phyloP scores from a whole-genome alignment of 108 stramenopile genomes.

The Aurantiochytrium sp. region DNA sequence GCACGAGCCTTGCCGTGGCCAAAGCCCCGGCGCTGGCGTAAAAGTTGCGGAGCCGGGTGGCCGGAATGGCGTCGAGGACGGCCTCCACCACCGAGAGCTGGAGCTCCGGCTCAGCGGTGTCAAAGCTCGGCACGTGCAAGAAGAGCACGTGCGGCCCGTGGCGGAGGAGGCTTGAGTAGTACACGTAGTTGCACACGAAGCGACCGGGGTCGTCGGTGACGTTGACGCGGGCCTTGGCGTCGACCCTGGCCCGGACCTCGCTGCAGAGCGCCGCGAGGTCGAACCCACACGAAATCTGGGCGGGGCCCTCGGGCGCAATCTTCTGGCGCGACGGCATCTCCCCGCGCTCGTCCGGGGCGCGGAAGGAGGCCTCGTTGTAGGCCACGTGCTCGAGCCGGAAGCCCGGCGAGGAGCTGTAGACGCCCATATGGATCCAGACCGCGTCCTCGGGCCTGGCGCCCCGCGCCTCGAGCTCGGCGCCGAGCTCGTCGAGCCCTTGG shows the following conservation, averaged over 20 bases:
- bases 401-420: neutral
- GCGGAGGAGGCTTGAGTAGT: neutral
- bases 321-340: neutral
- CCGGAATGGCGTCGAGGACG: neutral
- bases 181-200: conserved; percentile 10
- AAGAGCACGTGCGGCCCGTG: neutral
- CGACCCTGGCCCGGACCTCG: neutral
- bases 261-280: neutral
- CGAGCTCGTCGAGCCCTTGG: neutral
- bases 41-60: neutral
- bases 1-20: neutral
- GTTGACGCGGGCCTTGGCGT: neutral
- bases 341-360: neutral
- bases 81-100: neutral
- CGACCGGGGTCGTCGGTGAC: conserved; percentile 22
- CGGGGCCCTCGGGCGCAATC: neutral
- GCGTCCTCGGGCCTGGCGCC: neutral
- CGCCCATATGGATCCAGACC: neutral
- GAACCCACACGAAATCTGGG: neutral
- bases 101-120: neutral
- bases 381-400: neutral
- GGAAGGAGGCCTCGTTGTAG: neutral
- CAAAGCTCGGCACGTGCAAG: neutral
- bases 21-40: neutral
- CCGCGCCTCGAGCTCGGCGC: neutral